Percentiles rank a stretch among this genome's conserved stretches.
Conservation (phyloP, 768 basidiomycete species). For the Cantharellus cinnabarinus region DNA sequence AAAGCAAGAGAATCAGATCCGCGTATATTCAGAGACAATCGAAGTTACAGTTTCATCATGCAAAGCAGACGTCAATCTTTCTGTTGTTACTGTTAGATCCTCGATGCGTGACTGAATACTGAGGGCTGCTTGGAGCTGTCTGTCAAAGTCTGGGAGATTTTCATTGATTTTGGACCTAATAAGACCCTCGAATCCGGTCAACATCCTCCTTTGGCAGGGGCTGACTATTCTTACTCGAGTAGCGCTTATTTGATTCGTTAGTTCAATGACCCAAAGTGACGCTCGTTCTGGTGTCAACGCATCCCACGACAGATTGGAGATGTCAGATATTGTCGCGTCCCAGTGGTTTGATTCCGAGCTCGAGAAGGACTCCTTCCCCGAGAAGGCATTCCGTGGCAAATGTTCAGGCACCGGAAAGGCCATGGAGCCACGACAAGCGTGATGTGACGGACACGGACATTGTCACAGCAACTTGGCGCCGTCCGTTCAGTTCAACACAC, state of each 20-base stretch:
- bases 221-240: background rate
- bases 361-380: conserved; percentile 23
- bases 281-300: background rate
- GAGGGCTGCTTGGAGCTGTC: conserved; percentile 39
- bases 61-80: no score
- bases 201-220: no score
- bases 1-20: background rate
- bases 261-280: background rate
- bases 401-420: conserved; percentile 56
- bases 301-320: background rate
- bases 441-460: background rate
- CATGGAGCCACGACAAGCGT: conserved; percentile 23
- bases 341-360: background rate
- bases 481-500: background rate
- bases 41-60: no score
- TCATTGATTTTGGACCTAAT: conserved; percentile 7
- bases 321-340: background rate
- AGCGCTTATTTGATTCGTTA: background rate
- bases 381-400: conserved; percentile 39
- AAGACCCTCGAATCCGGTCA: background rate
- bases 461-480: background rate
- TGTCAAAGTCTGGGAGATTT: conserved; percentile 41
- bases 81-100: no score
- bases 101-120: conserved; percentile 40
- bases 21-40: no score